Evolutionary conservation across 768 basidiomycete species (phyloP).

Genomic region (Phaeotremella fagi): DNA sequence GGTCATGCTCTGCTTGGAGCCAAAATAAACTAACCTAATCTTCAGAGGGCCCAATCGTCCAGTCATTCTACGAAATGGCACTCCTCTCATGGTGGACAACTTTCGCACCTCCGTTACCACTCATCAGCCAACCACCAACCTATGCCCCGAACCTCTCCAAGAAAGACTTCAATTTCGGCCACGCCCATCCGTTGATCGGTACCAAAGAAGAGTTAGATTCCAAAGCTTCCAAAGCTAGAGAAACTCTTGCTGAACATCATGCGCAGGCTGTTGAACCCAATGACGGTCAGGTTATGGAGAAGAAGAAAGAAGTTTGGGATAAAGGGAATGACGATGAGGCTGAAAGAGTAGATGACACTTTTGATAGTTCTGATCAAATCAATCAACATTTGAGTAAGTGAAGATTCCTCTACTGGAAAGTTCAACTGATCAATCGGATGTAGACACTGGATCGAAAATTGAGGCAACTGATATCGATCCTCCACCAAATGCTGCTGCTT

Average conservation of each 20-base stretch:
- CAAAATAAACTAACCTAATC: background rate
- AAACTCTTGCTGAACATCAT: constrained; percentile 25
- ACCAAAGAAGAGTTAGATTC: constrained; percentile 19
- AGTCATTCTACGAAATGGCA: constrained; percentile 62
- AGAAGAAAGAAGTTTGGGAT: constrained; percentile 20
- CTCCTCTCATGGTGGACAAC: constrained; percentile 56
- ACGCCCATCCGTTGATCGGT: constrained; percentile 14
- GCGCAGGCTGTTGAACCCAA: constrained; percentile 4
- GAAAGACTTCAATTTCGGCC: constrained; percentile 13
- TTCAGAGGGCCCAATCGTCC: constrained; percentile 61
- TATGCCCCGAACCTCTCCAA: constrained; percentile 4
- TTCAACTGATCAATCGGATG: background rate
- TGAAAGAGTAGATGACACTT: constrained; percentile 45
- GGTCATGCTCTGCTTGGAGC: background rate
- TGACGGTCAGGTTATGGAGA: constrained; percentile 1
- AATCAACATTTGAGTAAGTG: constrained; percentile 26
- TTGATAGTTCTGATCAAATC: constrained; percentile 37
- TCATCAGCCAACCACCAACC: constrained; percentile 8
- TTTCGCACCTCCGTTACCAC: constrained; percentile 22
- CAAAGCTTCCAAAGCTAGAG: constrained; percentile 5
- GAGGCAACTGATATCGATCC: constrained; percentile 14
- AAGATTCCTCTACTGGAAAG: too few relatives aligned
- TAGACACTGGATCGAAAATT: constrained; percentile 26
- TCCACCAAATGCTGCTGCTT: constrained; percentile 22
- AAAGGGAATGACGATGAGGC: constrained; percentile 15